Percentiles rank a stretch among this genome's conserved stretches.
Evolutionary conservation across 139 green algal species (phyloP).

Genomic region (Picochlorum sp.): DNA sequence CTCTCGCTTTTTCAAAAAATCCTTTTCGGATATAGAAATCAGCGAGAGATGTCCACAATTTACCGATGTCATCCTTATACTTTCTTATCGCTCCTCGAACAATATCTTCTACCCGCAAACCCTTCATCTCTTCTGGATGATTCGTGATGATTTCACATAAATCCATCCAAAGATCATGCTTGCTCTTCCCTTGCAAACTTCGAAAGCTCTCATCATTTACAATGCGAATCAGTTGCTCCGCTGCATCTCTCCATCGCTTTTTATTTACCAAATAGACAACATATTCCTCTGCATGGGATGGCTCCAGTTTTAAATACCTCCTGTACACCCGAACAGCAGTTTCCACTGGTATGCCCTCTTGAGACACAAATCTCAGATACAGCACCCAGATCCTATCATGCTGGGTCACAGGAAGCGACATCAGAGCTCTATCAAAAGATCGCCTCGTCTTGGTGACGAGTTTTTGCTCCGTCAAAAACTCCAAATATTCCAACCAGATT

Average conservation of each 20-base stretch:
- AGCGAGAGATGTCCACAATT: constrained; percentile 89
- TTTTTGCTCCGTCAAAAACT: constrained; percentile 64
- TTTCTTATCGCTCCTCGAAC: constrained; percentile 57
- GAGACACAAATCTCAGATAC: constrained; percentile 63
- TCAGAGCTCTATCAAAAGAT: constrained; percentile 84
- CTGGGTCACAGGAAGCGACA: constrained; percentile 92
- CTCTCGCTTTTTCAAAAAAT: constrained; percentile 91
- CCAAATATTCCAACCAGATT: constrained; percentile 89
- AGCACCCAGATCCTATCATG: constrained; percentile 91
- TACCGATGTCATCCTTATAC: constrained; percentile 89
- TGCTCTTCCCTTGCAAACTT: constrained; percentile 84
- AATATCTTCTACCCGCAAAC: constrained; percentile 60
- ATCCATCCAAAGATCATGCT: constrained; percentile 97
- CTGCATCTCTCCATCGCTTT: constrained; percentile 72
- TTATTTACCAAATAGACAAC: constrained; percentile 80
- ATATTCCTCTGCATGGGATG: constrained; percentile 90
- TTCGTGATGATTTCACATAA: constrained; percentile 94
- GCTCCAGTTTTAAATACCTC: constrained; percentile 94
- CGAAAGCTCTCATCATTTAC: constrained; percentile 89
- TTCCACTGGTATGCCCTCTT: constrained; percentile 71
- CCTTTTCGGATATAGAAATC: constrained; percentile 95
- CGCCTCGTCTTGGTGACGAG: constrained; percentile 68
- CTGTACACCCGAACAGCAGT: constrained; percentile 91
- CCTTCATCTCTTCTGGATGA: constrained; percentile 60
- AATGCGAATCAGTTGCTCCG: constrained; percentile 56